Evolutionary conservation across 257 asterid genomes (phyloP).

Genomic region (Rehmannia glutinosa): DNA sequence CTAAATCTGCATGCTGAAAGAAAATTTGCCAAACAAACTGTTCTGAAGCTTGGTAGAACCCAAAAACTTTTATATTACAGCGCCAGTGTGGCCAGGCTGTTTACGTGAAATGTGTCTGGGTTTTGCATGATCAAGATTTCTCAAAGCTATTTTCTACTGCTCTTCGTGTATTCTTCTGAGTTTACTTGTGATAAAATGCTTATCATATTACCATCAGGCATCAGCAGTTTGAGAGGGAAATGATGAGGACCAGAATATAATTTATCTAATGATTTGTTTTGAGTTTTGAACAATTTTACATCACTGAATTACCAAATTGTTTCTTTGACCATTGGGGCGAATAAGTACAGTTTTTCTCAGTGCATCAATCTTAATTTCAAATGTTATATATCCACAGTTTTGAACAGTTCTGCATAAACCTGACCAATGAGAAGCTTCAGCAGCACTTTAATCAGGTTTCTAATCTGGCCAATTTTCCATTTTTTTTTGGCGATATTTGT

Average conservation of each 20-base stretch:
- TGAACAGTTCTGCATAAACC: conserved; percentile 93
- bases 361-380: conserved; percentile 5
- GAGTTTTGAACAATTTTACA: background rate
- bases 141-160: too few species aligned
- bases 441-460: conserved; percentile 98
- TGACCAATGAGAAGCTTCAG: conserved; percentile 98
- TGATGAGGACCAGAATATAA: background rate
- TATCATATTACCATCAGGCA: background rate
- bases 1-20: too few species aligned
- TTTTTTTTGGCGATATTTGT: conserved; percentile 1
- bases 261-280: too few species aligned
- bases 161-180: background rate
- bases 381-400: conserved; percentile 52
- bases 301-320: conserved; percentile 2
- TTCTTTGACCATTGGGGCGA: conserved; percentile 1
- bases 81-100: too few species aligned
- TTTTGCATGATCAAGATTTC: too few species aligned
- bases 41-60: too few species aligned
- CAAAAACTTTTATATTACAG: too few species aligned
- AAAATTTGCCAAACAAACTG: too few species aligned
- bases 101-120: too few species aligned
- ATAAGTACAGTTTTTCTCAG: conserved; percentile 1
- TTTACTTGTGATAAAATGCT: background rate
- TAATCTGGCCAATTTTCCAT: background rate
- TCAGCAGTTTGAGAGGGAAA: background rate